A percentile compares a stretch with the other conserved stretches of the same genome.
Conservation (phyloP, 2,329 filamentous ascomycete species). For the Rutstroemia sp. region DNA sequence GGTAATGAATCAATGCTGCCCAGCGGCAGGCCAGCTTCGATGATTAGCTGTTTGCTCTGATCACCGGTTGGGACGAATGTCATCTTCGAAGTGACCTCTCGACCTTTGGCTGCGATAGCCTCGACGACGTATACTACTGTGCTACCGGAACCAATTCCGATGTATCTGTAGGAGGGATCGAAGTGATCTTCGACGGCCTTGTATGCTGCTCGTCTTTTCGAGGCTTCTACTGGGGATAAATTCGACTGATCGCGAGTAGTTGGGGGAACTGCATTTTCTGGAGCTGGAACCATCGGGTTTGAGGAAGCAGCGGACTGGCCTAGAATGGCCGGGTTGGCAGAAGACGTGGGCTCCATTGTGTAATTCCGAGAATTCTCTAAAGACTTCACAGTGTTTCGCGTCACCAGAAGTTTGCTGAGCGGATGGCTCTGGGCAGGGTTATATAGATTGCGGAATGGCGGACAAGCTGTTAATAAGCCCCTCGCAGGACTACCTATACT, state of each 20-base stretch:
- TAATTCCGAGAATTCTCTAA: not conserved
- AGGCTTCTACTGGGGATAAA: slow-evolving; percentile 51
- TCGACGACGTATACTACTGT: slow-evolving; percentile 82
- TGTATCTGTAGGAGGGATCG: slow-evolving; percentile 49
- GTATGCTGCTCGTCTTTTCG: slow-evolving; percentile 68
- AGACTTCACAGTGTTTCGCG: not conserved
- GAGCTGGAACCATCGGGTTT: slow-evolving; percentile 7
- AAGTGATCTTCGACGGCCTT: slow-evolving; percentile 70
- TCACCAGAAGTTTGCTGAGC: not conserved
- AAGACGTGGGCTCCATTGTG: not conserved
- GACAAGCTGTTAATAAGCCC: not conserved
- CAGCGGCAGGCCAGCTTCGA: slow-evolving; percentile 67
- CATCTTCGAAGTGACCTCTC: slow-evolving; percentile 52
- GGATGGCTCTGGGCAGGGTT: not conserved
- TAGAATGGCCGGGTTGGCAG: slow-evolving; percentile 4
- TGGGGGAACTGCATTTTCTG: slow-evolving; percentile 14
- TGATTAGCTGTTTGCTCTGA: slow-evolving; percentile 81
- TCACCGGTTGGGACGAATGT: slow-evolving; percentile 79
- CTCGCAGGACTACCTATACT: not conserved
- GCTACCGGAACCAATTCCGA: slow-evolving; percentile 76
- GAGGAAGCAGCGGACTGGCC: slow-evolving; percentile 15
- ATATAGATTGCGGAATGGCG: not conserved
- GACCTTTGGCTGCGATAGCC: slow-evolving; percentile 59
- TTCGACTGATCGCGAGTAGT: slow-evolving; percentile 6
- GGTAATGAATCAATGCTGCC: slow-evolving; percentile 38